These are phyloP conservation scores for Fusarium multiceps DNA, from an alignment of 2,329 filamentous ascomycete species.

Conservation along the genomic window DNA sequence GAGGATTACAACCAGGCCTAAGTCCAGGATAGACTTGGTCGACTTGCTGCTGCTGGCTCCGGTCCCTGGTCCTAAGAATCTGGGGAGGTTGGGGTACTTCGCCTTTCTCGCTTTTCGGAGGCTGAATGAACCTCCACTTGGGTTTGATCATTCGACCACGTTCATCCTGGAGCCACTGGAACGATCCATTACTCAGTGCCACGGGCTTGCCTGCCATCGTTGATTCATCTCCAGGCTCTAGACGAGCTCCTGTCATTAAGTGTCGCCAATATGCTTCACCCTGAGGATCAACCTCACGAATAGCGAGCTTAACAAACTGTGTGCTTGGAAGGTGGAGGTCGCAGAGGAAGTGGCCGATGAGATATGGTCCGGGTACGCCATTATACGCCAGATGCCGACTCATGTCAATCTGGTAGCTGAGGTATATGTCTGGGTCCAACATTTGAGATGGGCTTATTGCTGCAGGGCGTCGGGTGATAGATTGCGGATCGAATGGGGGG, in stretches of 20 bases:
- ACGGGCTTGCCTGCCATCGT: conserved; percentile 19
- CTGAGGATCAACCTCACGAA: not conserved
- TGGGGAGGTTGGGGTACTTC: not conserved
- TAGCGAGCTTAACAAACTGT: conserved; percentile 28
- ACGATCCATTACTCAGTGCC: conserved; percentile 10
- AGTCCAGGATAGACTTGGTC: conserved; percentile 2
- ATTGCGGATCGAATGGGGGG: not conserved
- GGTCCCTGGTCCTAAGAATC: not conserved
- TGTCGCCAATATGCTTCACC: conserved; percentile 23
- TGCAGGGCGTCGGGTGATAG: conserved; percentile 3
- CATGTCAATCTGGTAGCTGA: conserved; percentile 33
- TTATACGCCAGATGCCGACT: conserved; percentile 32
- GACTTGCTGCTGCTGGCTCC: not conserved
- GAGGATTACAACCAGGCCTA: conserved; percentile 6
- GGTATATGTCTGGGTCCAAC: not conserved
- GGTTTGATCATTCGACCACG: conserved; percentile 3
- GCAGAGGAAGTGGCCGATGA: conserved; percentile 40
- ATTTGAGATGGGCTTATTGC: conserved; percentile 15
- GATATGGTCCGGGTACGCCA: conserved; percentile 34
- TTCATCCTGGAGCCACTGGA: conserved; percentile 21
- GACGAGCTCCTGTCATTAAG: conserved; percentile 11
- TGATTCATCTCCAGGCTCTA: conserved; percentile 4
- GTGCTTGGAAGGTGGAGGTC: conserved; percentile 26
- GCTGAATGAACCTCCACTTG: conserved; percentile 26
- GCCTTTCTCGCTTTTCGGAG: not conserved